phyloP scores from a whole-genome alignment of 176 grass and related monocot genomes.

The Oryza rufipogon region DNA sequence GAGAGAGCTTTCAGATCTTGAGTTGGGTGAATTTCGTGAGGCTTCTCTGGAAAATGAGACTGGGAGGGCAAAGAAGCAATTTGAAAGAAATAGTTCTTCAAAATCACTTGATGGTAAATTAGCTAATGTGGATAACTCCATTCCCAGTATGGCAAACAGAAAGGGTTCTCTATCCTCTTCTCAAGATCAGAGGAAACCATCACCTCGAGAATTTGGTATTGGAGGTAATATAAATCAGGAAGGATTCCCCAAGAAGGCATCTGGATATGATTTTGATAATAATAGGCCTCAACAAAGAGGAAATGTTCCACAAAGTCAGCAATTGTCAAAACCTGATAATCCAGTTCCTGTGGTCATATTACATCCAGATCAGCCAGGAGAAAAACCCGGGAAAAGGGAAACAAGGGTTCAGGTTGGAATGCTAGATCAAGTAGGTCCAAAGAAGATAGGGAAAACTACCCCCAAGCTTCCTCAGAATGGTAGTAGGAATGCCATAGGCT shows the following conservation, averaged over 20 bases:
- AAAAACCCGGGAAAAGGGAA: conserved; percentile 56
- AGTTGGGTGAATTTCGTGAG: conserved; percentile 90
- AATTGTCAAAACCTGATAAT: conserved; percentile 55
- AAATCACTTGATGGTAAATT: conserved; percentile 69
- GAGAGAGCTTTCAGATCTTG: conserved; percentile 91
- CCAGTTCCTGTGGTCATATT: conserved; percentile 49
- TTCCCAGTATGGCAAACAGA: conserved; percentile 49
- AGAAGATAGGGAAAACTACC: conserved; percentile 44
- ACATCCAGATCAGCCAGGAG: conserved; percentile 43
- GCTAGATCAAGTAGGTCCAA: conserved; percentile 47
- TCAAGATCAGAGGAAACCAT: conserved; percentile 61
- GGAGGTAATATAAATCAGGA: conserved; percentile 48
- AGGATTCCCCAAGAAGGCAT: conserved; percentile 43
- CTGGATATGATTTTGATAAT: conserved; percentile 57
- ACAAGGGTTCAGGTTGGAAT: conserved; percentile 38
- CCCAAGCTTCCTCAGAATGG: conserved; percentile 55
- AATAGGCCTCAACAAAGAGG: conserved; percentile 54
- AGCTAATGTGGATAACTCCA: conserved; percentile 44
- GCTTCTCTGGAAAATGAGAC: conserved; percentile 59
- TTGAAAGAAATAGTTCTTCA: conserved; percentile 85
- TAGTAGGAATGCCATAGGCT: conserved; percentile 43
- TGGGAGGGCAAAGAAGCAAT: conserved; percentile 58
- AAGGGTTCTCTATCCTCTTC: conserved; percentile 44
- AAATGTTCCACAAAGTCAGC: conserved; percentile 49
- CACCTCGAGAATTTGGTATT: conserved; percentile 44